Conservation (phyloP, 495 filamentous ascomycete genomes). For the Aspergillus incahuasiensis region DNA sequence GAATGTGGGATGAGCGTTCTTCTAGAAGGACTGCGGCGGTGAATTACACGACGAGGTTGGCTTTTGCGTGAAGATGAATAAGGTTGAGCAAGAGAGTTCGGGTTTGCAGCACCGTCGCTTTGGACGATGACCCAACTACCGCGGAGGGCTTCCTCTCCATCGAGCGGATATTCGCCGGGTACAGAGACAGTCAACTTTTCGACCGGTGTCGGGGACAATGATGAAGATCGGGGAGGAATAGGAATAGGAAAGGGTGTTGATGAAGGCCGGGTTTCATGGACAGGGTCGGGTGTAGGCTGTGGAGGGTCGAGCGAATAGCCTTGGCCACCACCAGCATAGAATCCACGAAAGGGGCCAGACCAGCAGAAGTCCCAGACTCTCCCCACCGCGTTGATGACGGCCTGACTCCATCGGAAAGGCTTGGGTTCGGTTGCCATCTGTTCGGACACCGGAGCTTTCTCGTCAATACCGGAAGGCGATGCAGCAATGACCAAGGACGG, state of each 20-base stretch:
- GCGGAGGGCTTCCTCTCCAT: conserved; percentile 49
- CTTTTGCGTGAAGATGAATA: conserved; percentile 1
- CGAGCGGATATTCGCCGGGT: conserved; percentile 22
- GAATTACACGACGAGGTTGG: conserved; percentile 4
- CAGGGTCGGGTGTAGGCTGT: conserved; percentile 2
- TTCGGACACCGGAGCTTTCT: conserved; percentile 18
- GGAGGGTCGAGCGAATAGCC: conserved; percentile 53
- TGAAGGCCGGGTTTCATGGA: background rate
- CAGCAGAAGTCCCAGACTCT: conserved; percentile 82
- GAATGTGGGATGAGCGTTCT: conserved; percentile 26
- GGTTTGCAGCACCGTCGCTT: conserved; percentile 17
- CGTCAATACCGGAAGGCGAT: conserved; percentile 14
- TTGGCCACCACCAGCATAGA: conserved; percentile 76
- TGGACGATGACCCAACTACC: conserved; percentile 72
- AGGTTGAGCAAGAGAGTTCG: background rate
- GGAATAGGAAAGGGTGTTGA: background rate
- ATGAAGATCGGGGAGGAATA: background rate
- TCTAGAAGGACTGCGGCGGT: conserved; percentile 21
- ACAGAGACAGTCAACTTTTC: conserved; percentile 26
- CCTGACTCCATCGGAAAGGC: conserved; percentile 40
- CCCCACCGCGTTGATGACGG: conserved; percentile 58
- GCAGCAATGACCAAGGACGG: conserved; percentile 20
- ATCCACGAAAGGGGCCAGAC: conserved; percentile 68
- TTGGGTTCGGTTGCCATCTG: conserved; percentile 19
- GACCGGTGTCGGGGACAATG: conserved; percentile 1